phyloP scores from a whole-genome alignment of 257 asterid species.

The Verbascum thapsus region DNA sequence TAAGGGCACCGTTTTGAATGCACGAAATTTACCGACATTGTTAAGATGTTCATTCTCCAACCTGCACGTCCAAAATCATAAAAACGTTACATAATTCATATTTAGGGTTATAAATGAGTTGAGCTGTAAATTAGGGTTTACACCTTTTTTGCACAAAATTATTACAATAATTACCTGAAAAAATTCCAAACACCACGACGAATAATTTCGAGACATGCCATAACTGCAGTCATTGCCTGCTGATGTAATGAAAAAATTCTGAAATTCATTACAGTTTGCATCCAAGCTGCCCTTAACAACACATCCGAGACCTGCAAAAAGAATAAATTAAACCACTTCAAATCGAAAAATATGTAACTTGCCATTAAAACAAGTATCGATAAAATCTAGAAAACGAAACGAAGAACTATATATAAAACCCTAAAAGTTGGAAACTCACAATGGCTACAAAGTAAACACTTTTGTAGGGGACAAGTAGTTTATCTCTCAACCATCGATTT shows the following conservation, averaged over 20 bases:
- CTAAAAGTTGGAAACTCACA: constrained; percentile 34
- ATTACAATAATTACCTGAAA: constrained; percentile 42
- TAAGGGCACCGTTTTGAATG: constrained; percentile 69
- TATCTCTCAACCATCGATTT: constrained; percentile 64
- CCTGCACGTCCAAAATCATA: constrained; percentile 35
- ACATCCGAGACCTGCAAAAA: constrained; percentile 46
- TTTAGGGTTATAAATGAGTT: no score
- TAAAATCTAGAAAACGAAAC: not conserved
- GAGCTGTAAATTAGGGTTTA: no score
- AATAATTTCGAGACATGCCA: constrained; percentile 61
- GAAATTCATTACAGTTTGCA: constrained; percentile 57
- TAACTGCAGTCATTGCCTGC: constrained; percentile 41
- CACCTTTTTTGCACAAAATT: not conserved
- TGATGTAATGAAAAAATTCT: constrained; percentile 42
- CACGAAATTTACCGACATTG: constrained; percentile 70
- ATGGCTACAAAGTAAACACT: constrained; percentile 56
- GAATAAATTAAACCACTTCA: not conserved
- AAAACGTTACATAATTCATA: not conserved
- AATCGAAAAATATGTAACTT: no score
- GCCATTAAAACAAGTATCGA: not conserved
- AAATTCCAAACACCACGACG: constrained; percentile 78
- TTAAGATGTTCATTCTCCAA: constrained; percentile 77
- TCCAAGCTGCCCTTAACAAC: constrained; percentile 64
- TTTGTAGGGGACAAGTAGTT: constrained; percentile 53
- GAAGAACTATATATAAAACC: no score